Conservation (phyloP, 306 rosid species). For the Clitoria ternatea region DNA sequence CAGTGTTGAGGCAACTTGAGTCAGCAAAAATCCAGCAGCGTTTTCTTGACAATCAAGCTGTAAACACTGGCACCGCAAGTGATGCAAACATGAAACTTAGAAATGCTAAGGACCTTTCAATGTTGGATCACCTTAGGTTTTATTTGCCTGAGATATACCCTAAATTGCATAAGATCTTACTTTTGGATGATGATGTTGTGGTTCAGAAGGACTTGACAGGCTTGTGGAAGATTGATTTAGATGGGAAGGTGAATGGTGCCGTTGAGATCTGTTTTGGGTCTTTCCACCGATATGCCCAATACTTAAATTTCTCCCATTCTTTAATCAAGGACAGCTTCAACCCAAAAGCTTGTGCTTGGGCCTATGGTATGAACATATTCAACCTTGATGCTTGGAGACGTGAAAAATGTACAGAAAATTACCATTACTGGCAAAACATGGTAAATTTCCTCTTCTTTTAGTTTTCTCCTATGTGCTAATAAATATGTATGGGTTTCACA, state of each 20-base stretch:
- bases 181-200: slow-evolving; percentile 91
- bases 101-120: slow-evolving; percentile 57
- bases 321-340: slow-evolving; percentile 73
- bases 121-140: slow-evolving; percentile 84
- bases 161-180: slow-evolving; percentile 68
- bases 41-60: slow-evolving; percentile 52
- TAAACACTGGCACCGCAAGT: slow-evolving; percentile 43
- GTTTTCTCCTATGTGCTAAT: not conserved
- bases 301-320: slow-evolving; percentile 85
- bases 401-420: slow-evolving; percentile 76
- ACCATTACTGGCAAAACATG: slow-evolving; percentile 93
- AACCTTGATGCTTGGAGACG: slow-evolving; percentile 98
- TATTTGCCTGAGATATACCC: slow-evolving; percentile 97
- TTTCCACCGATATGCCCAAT: slow-evolving; percentile 79
- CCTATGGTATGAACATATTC: slow-evolving; percentile 87
- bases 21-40: slow-evolving; percentile 48
- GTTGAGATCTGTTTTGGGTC: slow-evolving; percentile 97
- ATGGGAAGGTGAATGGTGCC: slow-evolving; percentile 95
- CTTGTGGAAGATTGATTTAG: slow-evolving; percentile 89
- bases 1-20: slow-evolving; percentile 69
- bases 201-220: slow-evolving; percentile 93
- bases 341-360: slow-evolving; percentile 94
- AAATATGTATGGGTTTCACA: not conserved
- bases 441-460: slow-evolving; percentile 37
- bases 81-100: slow-evolving; percentile 49